Percentiles rank a stretch among this genome's conserved stretches.
phyloP scores from a whole-genome alignment of 2,329 filamentous ascomycete species.

The Exophiala alcalophila region DNA sequence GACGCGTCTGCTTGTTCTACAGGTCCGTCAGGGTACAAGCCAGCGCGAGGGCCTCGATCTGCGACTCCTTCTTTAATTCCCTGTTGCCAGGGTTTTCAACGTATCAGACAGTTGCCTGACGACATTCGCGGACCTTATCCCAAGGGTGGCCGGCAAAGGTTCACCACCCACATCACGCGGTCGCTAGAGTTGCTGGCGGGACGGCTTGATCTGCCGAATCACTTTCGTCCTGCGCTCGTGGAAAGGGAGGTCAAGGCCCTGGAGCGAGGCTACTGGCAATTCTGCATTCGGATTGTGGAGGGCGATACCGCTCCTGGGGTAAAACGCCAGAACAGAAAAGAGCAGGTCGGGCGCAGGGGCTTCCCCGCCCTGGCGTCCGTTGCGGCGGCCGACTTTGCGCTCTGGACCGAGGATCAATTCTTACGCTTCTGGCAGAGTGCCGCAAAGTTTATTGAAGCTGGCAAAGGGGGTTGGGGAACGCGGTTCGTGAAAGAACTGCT shows the following conservation, averaged over 20 bases:
- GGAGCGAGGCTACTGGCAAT: constrained; percentile 75
- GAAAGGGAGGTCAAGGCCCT: constrained; percentile 53
- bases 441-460: constrained; percentile 38
- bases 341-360: constrained; percentile 2
- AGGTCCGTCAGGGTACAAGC: too few relatives aligned
- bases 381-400: not conserved
- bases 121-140: constrained; percentile 11
- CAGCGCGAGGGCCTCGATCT: too few relatives aligned
- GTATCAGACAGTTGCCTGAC: constrained; percentile 10
- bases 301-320: not conserved
- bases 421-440: constrained; percentile 44
- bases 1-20: too few relatives aligned
- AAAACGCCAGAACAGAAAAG: constrained; percentile 35
- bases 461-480: constrained; percentile 46
- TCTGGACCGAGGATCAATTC: constrained; percentile 37
- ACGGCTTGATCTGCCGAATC: constrained; percentile 51
- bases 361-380: constrained; percentile 1
- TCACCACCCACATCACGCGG: constrained; percentile 55
- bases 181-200: constrained; percentile 53
- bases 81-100: not conserved
- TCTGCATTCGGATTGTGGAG: constrained; percentile 57
- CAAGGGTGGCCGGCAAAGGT: constrained; percentile 14
- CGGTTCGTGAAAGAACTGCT: constrained; percentile 39
- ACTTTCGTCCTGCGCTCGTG: constrained; percentile 54
- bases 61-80: too few relatives aligned